Conservation (phyloP, 1,139 yeast genomes). For the Yamadazyma dushanensis region DNA sequence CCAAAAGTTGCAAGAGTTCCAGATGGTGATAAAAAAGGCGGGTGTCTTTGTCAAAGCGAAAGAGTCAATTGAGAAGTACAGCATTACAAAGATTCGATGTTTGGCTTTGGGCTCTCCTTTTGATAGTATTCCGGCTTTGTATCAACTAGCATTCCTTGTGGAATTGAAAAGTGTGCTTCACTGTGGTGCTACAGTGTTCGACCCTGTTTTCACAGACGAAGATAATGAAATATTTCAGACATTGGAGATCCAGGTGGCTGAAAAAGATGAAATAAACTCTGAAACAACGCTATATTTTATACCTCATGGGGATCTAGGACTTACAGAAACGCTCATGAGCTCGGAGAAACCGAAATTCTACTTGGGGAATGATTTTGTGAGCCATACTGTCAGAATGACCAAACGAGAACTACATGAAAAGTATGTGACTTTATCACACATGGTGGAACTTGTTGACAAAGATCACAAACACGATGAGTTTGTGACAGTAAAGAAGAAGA, state of each 20-base stretch:
- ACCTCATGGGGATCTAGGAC: conserved; percentile 72
- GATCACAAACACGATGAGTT: conserved; percentile 26
- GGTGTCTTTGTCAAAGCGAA: background rate
- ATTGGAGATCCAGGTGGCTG: conserved; percentile 5
- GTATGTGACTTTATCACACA: conserved; percentile 42
- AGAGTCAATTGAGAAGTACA: background rate
- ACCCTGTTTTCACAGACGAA: conserved; percentile 55
- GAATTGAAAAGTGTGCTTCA: conserved; percentile 31
- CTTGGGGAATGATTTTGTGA: conserved; percentile 50
- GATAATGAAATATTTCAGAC: conserved; percentile 39
- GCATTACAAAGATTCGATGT: conserved; percentile 47
- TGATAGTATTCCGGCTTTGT: conserved; percentile 56
- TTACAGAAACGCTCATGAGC: conserved; percentile 49
- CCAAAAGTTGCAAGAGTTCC: background rate
- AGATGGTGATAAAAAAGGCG: background rate
- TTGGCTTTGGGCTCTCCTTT: conserved; percentile 72
- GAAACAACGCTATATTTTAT: conserved; percentile 48
- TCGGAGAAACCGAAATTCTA: conserved; percentile 31
- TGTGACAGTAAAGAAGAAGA: conserved; percentile 29
- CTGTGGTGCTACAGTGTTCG: conserved; percentile 49
- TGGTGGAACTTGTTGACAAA: conserved; percentile 29
- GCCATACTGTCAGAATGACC: conserved; percentile 54
- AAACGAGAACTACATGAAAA: conserved; percentile 37
- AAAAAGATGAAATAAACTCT: background rate
- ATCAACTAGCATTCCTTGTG: conserved; percentile 59